Conservation (phyloP, 805 yeast species). For the Saccharomycopsis vini region DNA sequence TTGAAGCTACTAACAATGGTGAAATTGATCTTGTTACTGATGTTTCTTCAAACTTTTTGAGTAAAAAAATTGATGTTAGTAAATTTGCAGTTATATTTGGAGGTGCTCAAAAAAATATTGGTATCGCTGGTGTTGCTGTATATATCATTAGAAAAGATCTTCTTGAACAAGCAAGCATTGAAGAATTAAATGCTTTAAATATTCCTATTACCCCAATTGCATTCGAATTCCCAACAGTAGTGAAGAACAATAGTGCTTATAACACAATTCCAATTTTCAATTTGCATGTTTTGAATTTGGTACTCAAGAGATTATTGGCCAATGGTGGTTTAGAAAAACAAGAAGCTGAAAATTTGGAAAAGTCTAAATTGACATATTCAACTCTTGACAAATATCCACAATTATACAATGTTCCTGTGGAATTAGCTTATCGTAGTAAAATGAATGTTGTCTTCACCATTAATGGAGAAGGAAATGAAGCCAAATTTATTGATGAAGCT, state of each 20-base stretch:
- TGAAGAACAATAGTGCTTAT: slow-evolving; percentile 84
- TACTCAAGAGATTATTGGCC: slow-evolving; percentile 49
- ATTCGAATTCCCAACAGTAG: slow-evolving; percentile 77
- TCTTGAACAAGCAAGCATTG: slow-evolving; percentile 57
- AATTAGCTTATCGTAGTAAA: slow-evolving; percentile 55
- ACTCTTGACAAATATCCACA: slow-evolving; percentile 59
- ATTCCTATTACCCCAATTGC: slow-evolving; percentile 87
- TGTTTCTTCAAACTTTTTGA: slow-evolving; percentile 86
- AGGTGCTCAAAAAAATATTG: slow-evolving; percentile 98
- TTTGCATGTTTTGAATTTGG: slow-evolving; percentile 75
- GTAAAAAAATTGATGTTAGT: slow-evolving; percentile 70
- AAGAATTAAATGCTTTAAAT: slow-evolving; percentile 45
- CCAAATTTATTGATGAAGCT: slow-evolving; percentile 63
- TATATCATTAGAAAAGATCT: slow-evolving; percentile 82
- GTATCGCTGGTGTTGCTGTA: slow-evolving; percentile 89
- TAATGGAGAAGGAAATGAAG: slow-evolving; percentile 48
- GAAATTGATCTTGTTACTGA: slow-evolving; percentile 84
- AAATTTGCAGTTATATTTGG: slow-evolving; percentile 88
- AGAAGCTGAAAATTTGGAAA: slow-evolving; percentile 45
- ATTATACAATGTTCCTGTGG: slow-evolving; percentile 61
- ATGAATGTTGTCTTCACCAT: slow-evolving; percentile 93
- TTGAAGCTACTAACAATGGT: slow-evolving; percentile 44
- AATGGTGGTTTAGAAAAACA: slow-evolving; percentile 69
- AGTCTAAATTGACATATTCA: slow-evolving; percentile 55
- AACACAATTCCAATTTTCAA: slow-evolving; percentile 95